Evolutionary conservation across 2,329 filamentous ascomycete genomes (phyloP).

Genomic region (Pseudogymnoascus sp.): DNA sequence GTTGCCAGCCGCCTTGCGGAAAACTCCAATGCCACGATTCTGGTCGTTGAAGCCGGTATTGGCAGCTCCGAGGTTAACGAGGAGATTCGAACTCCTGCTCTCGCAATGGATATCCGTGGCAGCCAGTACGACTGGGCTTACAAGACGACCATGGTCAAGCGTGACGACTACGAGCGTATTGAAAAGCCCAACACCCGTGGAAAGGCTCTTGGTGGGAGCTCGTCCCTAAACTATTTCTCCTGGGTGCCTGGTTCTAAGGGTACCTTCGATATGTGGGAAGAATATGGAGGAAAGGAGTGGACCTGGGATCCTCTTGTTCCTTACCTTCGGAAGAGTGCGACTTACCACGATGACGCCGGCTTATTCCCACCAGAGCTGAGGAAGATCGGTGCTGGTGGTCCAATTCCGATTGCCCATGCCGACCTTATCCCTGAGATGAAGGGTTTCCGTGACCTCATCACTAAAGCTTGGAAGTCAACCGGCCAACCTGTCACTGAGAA

Average conservation of each 20-base stretch:
- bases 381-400: constrained; percentile 44
- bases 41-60: constrained; percentile 31
- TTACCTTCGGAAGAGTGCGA: constrained; percentile 47
- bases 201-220: constrained; percentile 36
- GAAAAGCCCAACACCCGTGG: constrained; percentile 52
- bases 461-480: constrained; percentile 39
- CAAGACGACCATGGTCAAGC: constrained; percentile 53
- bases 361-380: constrained; percentile 34
- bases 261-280: constrained; percentile 46
- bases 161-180: constrained; percentile 50
- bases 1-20: constrained; percentile 43
- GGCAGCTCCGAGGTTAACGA: constrained; percentile 41
- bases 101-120: constrained; percentile 44
- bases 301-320: constrained; percentile 43
- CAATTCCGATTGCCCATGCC: constrained; percentile 46
- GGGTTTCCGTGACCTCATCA: constrained; percentile 42
- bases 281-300: constrained; percentile 42
- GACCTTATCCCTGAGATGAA: constrained; percentile 44
- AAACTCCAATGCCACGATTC: constrained; percentile 37
- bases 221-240: constrained; percentile 56
- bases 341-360: constrained; percentile 46
- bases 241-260: constrained; percentile 51
- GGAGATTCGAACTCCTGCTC: constrained; percentile 45
- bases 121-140: constrained; percentile 53
- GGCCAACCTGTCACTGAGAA: constrained; percentile 45